Conservation (phyloP, 306 rosid genomes). For the Acacia melanoxylon region DNA sequence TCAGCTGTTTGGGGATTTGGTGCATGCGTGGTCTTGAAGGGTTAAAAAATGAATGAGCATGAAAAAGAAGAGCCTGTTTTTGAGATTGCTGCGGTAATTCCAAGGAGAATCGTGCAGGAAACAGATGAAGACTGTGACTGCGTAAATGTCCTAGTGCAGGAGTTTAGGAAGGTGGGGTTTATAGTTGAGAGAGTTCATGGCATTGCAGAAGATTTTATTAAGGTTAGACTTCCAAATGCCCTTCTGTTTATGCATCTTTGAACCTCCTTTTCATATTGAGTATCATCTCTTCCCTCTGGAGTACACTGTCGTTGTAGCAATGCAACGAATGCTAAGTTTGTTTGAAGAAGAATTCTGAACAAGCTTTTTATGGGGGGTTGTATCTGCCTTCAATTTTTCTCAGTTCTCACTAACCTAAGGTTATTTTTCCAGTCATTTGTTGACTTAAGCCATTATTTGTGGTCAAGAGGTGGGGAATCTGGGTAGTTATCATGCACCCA, state of each 20-base stretch:
- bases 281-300: neutral
- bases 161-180: slow-evolving; percentile 63
- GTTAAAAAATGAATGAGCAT: slow-evolving; percentile 44
- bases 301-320: slow-evolving; percentile 4
- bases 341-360: neutral
- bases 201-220: slow-evolving; percentile 83
- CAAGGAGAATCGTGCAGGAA: slow-evolving; percentile 49
- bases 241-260: neutral
- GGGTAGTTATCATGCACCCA: neutral
- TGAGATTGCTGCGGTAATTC: slow-evolving; percentile 87
- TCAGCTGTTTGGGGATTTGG: neutral
- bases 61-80: slow-evolving; percentile 57
- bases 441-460: neutral
- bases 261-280: slow-evolving; percentile 8
- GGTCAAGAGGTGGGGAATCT: neutral
- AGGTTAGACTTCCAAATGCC: slow-evolving; percentile 55
- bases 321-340: neutral
- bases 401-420: slow-evolving; percentile 20
- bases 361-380: slow-evolving; percentile 9
- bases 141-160: slow-evolving; percentile 53
- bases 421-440: neutral
- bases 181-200: slow-evolving; percentile 77
- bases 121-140: slow-evolving; percentile 50
- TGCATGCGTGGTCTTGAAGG: slow-evolving; percentile 24
- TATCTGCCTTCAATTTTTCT: slow-evolving; percentile 9